phyloP scores from a whole-genome alignment of 768 basidiomycete species.

The Scleroderma bovista region DNA sequence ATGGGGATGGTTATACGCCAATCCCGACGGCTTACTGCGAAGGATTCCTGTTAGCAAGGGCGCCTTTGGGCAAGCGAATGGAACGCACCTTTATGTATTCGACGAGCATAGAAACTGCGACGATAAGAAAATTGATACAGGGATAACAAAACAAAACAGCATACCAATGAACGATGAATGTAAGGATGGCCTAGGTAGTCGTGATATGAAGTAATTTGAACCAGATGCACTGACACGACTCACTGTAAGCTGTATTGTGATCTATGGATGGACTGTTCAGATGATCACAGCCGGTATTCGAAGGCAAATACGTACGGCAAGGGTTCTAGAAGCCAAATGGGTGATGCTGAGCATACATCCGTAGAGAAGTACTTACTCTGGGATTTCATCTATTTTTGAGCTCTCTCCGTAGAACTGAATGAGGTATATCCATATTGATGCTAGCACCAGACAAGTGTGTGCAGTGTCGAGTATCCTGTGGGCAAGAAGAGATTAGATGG shows the following conservation, averaged over 20 bases:
- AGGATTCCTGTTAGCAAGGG: not conserved
- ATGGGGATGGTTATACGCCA: constrained; percentile 28
- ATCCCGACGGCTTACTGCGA: constrained; percentile 21
- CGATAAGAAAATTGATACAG: not conserved
- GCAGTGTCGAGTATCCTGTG: constrained; percentile 30
- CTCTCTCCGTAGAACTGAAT: constrained; percentile 39
- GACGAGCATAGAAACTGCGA: constrained; percentile 33
- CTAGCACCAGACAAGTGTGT: constrained; percentile 38
- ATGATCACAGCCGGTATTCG: not conserved
- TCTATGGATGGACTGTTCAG: constrained; percentile 3
- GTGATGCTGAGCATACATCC: not conserved
- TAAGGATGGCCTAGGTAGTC: constrained; percentile 39
- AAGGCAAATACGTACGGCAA: constrained; percentile 17
- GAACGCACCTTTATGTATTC: constrained; percentile 37
- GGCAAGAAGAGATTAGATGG: not conserved
- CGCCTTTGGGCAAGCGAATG: not conserved
- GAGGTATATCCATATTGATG: constrained; percentile 39
- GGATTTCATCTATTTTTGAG: constrained; percentile 36
- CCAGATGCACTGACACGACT: constrained; percentile 1
- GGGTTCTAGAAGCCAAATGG: not conserved
- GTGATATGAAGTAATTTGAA: not conserved
- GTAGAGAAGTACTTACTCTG: constrained; percentile 31
- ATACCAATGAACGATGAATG: constrained; percentile 48
- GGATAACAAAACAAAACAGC: not conserved
- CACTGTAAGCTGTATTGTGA: constrained; percentile 30